phyloP scores from a whole-genome alignment of 1,139 yeast species.

The Hanseniaspora sp. region DNA sequence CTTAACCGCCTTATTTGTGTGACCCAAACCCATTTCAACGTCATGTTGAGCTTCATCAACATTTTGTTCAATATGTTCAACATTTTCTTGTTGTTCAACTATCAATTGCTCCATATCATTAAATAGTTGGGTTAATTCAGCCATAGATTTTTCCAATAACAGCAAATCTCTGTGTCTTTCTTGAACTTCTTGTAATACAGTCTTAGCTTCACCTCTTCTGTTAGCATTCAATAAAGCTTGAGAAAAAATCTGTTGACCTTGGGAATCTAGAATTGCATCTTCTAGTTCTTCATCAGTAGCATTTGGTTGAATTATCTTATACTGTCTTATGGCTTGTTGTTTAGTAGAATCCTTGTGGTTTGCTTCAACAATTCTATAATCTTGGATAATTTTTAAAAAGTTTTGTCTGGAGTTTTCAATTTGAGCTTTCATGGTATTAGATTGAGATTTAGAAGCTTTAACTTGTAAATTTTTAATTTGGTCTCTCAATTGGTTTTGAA shows the following conservation, averaged over 20 bases:
- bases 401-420: conserved; percentile 80
- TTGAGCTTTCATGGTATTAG: conserved; percentile 60
- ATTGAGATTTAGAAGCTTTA: conserved; percentile 57
- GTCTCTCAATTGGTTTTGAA: conserved; percentile 63
- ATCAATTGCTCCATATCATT: conserved; percentile 95
- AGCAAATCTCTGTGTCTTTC: conserved; percentile 91
- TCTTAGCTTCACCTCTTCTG: conserved; percentile 92
- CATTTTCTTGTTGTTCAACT: conserved; percentile 86
- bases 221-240: conserved; percentile 86
- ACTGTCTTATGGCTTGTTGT: conserved; percentile 86
- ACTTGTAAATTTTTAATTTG: conserved; percentile 71
- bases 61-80: conserved; percentile 72
- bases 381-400: conserved; percentile 76
- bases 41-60: conserved; percentile 78
- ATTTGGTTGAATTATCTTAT: conserved; percentile 82
- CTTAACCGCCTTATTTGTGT: conserved; percentile 79
- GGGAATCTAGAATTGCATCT: conserved; percentile 74
- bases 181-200: conserved; percentile 92
- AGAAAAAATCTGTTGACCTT: conserved; percentile 83
- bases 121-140: conserved; percentile 87
- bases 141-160: conserved; percentile 90
- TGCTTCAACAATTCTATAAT: conserved; percentile 77
- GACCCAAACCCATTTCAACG: conserved; percentile 89
- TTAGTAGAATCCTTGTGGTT: conserved; percentile 75
- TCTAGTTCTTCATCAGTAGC: conserved; percentile 77